Evolutionary conservation across 805 yeast species (phyloP).

Genomic region (Zygosaccharomyces rouxii): DNA sequence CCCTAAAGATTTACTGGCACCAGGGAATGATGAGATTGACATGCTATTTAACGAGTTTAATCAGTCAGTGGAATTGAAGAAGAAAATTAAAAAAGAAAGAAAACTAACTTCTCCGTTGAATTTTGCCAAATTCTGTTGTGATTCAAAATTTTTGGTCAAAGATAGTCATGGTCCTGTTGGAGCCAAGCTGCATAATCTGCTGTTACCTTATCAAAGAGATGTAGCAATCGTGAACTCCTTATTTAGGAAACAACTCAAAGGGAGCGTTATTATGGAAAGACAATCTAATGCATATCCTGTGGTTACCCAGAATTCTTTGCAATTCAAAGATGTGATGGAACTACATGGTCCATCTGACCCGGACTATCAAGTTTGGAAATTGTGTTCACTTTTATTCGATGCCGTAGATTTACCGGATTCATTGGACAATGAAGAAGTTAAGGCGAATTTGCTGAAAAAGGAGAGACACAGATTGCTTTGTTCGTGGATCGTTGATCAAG

Average conservation of each 20-base stretch:
- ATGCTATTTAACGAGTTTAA: constrained; percentile 42
- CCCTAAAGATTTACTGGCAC: constrained; percentile 5
- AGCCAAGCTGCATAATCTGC: constrained; percentile 9
- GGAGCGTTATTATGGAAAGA: constrained; percentile 28
- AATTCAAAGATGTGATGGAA: constrained; percentile 25
- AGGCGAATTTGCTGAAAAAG: constrained; percentile 29
- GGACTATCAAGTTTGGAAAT: constrained; percentile 43
- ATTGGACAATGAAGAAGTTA: constrained; percentile 22
- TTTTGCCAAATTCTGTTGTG: constrained; percentile 24
- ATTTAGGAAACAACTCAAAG: constrained; percentile 24
- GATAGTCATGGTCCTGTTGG: constrained; percentile 9
- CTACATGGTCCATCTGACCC: constrained; percentile 13
- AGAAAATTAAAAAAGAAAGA: constrained; percentile 30
- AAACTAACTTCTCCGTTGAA: constrained; percentile 21
- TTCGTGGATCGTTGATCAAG: constrained; percentile 52
- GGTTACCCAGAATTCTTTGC: constrained; percentile 36
- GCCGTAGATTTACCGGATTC: constrained; percentile 24
- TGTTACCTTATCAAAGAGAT: constrained; percentile 9
- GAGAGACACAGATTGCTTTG: constrained; percentile 45
- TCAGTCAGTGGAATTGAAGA: constrained; percentile 27
- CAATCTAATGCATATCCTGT: constrained; percentile 36
- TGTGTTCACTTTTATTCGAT: constrained; percentile 63
- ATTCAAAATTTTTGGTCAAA: constrained; percentile 19
- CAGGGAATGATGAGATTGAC: constrained; percentile 11
- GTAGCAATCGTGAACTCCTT: constrained; percentile 14